Base-by-base conservation (phyloP, 2,329 filamentous ascomycete genomes). In the Botrytis sinoallii region DNA sequence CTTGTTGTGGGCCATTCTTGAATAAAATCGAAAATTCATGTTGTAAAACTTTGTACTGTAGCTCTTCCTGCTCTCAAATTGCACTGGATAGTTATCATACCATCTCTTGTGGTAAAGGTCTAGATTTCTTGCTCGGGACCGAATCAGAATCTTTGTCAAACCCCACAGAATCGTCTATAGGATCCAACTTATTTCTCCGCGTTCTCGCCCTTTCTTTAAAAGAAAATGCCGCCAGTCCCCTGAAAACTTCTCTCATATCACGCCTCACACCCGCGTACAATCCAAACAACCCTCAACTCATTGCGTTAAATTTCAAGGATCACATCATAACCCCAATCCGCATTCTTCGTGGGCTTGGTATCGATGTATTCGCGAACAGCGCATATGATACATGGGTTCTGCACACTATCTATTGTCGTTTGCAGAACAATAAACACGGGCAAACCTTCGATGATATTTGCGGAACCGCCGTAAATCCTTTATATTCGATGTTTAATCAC, bases 401-500 rank as follows among this genome's bases (percentile, higher is more conserved):
- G 22, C 81, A 82, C 46, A 79, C 79, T 3, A 79, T 81, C 9
- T 78, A 79, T 75, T 80, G 77, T 61, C 78, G 80, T 1, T 60
- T 81, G 12, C 80, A 81, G 46, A 82, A 82, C 71, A 82, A 82
- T 71, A 81, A 80, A 70, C 79, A 81, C 6, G 80, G 80, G 0
- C 78, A 77, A 38, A 74, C 72, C 1, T 73, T 76, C 7, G 73
- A 73, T 22, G 75, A 78, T 22, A 77, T 77, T n/a, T 78, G 76
- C n/a, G 78, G 81, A 29, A 79, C 80, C 1, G 76, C 75, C 40
- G 77, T 82, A 52, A 80, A 76, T 60, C 77, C 79, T 1, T 71
- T 81, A 25, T 76, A 81, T 70, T 78, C 78, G 29, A 78, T 81
- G 75, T 79, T 82, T 60, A 82, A 82, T 73, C 81, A 82, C 73